A percentile compares a stretch with the other conserved stretches of the same genome.
Evolutionary conservation across 176 grass and related monocot species (phyloP).

Genomic region (Eragrostis curvula): DNA sequence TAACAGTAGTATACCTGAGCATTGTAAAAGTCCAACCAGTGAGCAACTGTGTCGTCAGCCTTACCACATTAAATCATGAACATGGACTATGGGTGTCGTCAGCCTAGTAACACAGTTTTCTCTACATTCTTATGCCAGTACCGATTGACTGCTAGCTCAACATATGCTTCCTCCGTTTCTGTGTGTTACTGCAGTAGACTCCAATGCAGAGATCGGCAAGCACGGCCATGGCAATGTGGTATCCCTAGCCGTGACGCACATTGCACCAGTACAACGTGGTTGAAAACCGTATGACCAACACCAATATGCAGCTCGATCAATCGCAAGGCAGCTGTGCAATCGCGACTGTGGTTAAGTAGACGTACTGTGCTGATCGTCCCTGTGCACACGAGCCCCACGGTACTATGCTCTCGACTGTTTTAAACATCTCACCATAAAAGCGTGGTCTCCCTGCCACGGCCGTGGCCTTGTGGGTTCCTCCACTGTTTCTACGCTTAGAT

Average conservation of each 20-base stretch:
- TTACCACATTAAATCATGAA: not conserved
- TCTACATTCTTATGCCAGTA: conserved; percentile 10
- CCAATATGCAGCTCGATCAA: not conserved
- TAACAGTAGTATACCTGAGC: not conserved
- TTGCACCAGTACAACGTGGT: conserved; percentile 2
- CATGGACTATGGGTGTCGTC: too few species aligned
- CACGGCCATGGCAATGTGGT: not conserved
- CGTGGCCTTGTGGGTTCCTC: not conserved
- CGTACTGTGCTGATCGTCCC: not conserved
- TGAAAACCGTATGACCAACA: not conserved
- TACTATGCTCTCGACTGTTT: not conserved
- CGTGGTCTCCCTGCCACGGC: conserved; percentile 20
- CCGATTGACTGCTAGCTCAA: not conserved
- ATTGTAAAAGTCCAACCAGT: not conserved
- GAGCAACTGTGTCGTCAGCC: not conserved
- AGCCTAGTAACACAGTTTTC: not conserved
- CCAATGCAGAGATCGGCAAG: not conserved
- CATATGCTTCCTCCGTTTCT: not conserved
- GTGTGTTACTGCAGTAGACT: too few species aligned
- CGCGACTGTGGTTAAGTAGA: not conserved
- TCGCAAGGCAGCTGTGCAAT: not conserved
- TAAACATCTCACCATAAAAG: conserved; percentile 38
- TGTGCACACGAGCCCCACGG: not conserved
- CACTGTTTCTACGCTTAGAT: not conserved
- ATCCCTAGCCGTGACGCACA: not conserved